Evolutionary conservation across 2,329 filamentous ascomycete species (phyloP), one percentile per base, ranked within the genome.

Genomic region (Coniella vitis): DNA sequence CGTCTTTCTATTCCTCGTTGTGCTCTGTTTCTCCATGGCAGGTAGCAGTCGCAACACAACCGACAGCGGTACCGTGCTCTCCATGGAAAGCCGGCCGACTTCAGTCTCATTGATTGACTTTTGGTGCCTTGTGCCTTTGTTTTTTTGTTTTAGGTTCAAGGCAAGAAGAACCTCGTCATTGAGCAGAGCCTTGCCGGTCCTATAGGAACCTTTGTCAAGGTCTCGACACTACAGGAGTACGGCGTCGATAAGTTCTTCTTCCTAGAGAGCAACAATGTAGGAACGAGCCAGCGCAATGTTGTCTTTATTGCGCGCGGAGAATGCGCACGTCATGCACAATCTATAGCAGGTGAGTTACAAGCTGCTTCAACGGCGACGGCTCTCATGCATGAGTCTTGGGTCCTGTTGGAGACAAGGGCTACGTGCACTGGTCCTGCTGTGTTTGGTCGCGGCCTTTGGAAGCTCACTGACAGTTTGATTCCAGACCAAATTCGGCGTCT

Each of bases 231-330:
- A 14, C 89, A 97, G 64, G 93, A 98, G 62, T 96, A 97, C 71
- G 94, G 94, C 25, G 90, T 98, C 58, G 90, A 97, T 68, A 95
- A 95, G 67, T 88, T 96, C 57, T 98, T 97, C 73, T 86, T 96
- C 62, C 75, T 98, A 40, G 93, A 98, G 68, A 97, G 96, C 69
- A 81, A 86, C 62, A 97, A 98, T 69, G 84, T 90, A 66, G 91
- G 97, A 68, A 87, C 89, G 16, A 94, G 86, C 61, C 93, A 97
- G 70, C 84, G 87, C 62, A 98, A 96, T 74, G 82, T 98, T 55
- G 80, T 98, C 57, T 98, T 97, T 70, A 80, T 98, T 58, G 87
- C 90, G 16, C 80, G 90, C 61, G 91, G 90, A 54, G 93, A 97
- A 69, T 91, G 88, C 65, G 84, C 87, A 49, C 86, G 80, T 56